phyloP scores from a whole-genome alignment of 306 rosid species.

The Bauhinia variegata region DNA sequence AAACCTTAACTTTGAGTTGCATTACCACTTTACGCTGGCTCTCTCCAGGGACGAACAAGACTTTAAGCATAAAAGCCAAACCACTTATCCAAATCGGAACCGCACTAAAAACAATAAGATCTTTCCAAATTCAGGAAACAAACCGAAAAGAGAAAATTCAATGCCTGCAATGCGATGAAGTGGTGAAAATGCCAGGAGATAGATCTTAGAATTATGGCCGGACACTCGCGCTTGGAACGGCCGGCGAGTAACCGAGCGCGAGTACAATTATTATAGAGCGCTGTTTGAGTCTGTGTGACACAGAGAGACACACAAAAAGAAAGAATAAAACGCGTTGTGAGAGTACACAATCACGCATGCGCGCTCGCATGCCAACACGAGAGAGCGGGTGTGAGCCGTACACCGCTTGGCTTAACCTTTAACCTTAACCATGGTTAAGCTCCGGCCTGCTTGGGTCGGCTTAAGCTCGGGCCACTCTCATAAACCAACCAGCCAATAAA shows the following conservation, averaged over 20 bases:
- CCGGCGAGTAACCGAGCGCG: slow-evolving; percentile 36
- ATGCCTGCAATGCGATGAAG: background rate
- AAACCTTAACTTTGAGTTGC: slow-evolving; percentile 23
- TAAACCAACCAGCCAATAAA: slow-evolving; percentile 47
- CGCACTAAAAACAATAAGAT: background rate
- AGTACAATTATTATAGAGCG: background rate
- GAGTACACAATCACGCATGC: slow-evolving; percentile 28
- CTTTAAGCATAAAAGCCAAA: background rate
- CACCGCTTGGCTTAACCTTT: slow-evolving; percentile 29
- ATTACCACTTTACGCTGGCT: slow-evolving; percentile 11
- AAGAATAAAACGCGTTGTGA: slow-evolving; percentile 32
- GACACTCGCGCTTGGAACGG: slow-evolving; percentile 22
- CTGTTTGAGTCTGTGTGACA: background rate
- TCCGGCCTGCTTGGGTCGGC: background rate
- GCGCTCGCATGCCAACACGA: slow-evolving; percentile 1
- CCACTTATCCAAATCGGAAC: slow-evolving; percentile 22
- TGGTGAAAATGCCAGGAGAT: slow-evolving; percentile 6
- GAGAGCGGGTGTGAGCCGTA: slow-evolving; percentile 41
- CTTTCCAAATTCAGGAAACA: background rate
- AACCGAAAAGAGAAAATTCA: background rate
- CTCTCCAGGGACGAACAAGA: slow-evolving; percentile 13
- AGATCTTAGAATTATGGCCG: slow-evolving; percentile 16
- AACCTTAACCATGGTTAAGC: slow-evolving; percentile 43
- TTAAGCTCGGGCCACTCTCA: slow-evolving; percentile 9
- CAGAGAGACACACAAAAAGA: background rate